phyloP scores from a whole-genome alignment of 1,139 yeast species.

The Pichia sp. region DNA sequence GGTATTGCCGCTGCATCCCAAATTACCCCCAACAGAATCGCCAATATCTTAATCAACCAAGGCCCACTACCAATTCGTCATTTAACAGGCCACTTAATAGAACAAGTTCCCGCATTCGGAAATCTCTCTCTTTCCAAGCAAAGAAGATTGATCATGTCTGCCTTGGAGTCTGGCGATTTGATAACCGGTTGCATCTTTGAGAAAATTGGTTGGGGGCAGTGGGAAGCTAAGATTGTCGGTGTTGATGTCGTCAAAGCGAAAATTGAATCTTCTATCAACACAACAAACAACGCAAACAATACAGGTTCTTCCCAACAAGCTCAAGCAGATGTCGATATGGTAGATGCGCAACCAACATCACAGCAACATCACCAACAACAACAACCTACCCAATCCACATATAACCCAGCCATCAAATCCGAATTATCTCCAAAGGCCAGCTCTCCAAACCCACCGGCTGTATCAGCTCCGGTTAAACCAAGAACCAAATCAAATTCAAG shows the following conservation, averaged over 20 bases:
- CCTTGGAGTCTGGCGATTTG: constrained; percentile 71
- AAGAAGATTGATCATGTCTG: constrained; percentile 85
- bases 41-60: constrained; percentile 62
- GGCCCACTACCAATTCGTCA: constrained; percentile 94
- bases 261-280: constrained; percentile 22
- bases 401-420: neutral
- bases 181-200: constrained; percentile 71
- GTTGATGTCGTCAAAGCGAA: constrained; percentile 36
- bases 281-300: neutral
- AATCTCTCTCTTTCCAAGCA: constrained; percentile 82
- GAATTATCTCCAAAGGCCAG: too few relatives aligned
- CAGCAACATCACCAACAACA: neutral
- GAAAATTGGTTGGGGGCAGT: constrained; percentile 98
- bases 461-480: neutral
- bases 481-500: neutral
- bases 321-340: neutral
- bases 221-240: constrained; percentile 69
- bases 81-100: constrained; percentile 74
- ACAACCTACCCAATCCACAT: too few relatives aligned
- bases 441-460: too few relatives aligned
- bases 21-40: constrained; percentile 79
- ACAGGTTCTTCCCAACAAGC: too few relatives aligned
- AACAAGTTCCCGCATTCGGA: constrained; percentile 79
- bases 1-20: constrained; percentile 87
- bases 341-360: neutral